phyloP scores from a whole-genome alignment of 164 flowering plant genomes.

The Vitis rupestris region DNA sequence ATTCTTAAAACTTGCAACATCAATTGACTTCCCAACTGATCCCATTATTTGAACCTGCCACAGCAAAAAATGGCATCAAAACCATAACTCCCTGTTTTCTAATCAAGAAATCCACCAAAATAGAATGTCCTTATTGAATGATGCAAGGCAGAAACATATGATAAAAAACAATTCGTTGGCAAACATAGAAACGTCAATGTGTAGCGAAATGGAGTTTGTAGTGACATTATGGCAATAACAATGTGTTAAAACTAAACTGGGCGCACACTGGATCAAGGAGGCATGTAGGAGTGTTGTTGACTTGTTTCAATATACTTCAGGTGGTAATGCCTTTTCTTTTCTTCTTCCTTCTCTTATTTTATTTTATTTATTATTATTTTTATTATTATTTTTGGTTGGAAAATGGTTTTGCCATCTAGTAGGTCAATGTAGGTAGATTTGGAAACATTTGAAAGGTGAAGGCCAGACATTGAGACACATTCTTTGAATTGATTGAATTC shows the following conservation, averaged over 20 bases:
- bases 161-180: neutral
- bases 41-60: constrained; percentile 93
- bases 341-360: no score
- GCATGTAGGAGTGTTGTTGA: no score
- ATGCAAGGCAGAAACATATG: neutral
- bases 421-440: neutral
- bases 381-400: neutral
- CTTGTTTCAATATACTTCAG: no score
- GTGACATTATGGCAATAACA: neutral
- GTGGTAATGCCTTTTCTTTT: no score
- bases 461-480: neutral
- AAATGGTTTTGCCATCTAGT: neutral
- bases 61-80: neutral
- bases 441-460: neutral
- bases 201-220: neutral
- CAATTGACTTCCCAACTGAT: constrained; percentile 97
- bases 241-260: neutral
- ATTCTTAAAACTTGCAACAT: constrained; percentile 70
- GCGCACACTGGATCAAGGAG: no score
- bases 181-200: neutral
- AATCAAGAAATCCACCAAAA: neutral
- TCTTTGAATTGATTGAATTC: no score
- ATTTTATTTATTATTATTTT: no score
- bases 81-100: no score
- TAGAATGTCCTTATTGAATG: neutral